Conservation (phyloP, 225 moss, liverwort and hornwort genomes). For the Takakia lepidozioides region DNA sequence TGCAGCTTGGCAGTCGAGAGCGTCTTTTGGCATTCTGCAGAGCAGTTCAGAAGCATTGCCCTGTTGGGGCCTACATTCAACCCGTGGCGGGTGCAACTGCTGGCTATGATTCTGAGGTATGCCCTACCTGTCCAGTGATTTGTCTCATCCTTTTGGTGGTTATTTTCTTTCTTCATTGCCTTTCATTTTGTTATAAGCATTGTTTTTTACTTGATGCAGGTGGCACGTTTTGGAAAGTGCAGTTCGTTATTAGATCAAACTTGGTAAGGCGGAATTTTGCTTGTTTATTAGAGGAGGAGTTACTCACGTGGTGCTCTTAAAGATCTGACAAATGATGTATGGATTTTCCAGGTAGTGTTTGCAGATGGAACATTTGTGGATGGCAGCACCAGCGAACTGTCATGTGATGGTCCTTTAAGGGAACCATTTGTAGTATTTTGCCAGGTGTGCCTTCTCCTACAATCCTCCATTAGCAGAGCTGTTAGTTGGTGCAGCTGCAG, state of each 20-base stretch:
- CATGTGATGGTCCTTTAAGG: constrained; percentile 86
- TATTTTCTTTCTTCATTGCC: too few relatives aligned
- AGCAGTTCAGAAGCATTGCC: constrained; percentile 77
- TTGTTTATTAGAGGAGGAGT: too few relatives aligned
- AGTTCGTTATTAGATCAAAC: too few relatives aligned
- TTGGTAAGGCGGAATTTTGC: too few relatives aligned
- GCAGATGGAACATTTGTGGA: constrained; percentile 93
- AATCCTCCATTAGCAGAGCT: neutral
- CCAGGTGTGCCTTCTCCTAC: constrained; percentile 38
- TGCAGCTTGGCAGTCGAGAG: constrained; percentile 67
- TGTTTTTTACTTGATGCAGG: too few relatives aligned
- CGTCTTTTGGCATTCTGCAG: constrained; percentile 77
- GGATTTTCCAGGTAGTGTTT: constrained; percentile 66
- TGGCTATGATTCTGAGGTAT: constrained; percentile 89
- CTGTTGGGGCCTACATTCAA: constrained; percentile 86
- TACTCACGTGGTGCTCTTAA: too few relatives aligned
- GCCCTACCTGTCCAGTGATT: too few relatives aligned
- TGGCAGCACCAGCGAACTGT: constrained; percentile 91
- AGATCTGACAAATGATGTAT: too few relatives aligned
- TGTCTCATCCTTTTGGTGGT: too few relatives aligned
- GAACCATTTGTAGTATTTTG: constrained; percentile 91
- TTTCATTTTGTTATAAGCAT: too few relatives aligned
- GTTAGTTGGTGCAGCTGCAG: too few relatives aligned
- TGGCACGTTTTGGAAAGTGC: too few relatives aligned
- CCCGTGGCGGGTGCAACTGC: constrained; percentile 79